A percentile compares a stretch with the other conserved stretches of the same genome.
phyloP scores from a whole-genome alignment of 805 yeast species.

The Candida railenensis region DNA sequence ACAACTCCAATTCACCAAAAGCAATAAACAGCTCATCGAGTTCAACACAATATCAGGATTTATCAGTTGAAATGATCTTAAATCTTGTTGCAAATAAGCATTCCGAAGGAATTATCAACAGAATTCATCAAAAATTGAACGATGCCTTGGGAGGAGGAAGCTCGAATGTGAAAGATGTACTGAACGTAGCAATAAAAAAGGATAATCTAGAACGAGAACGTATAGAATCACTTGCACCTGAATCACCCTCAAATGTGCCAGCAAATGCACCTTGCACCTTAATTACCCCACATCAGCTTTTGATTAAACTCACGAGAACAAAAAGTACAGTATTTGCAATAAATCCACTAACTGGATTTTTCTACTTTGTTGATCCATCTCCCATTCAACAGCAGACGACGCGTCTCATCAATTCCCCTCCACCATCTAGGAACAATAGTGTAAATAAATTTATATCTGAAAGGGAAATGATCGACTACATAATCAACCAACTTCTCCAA shows the following conservation, averaged over 20 bases:
- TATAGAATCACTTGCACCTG: background rate
- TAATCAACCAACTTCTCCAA: conserved; percentile 38
- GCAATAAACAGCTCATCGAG: background rate
- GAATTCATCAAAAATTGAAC: conserved; percentile 16
- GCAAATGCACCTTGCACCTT: conserved; percentile 7
- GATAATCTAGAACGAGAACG: conserved; percentile 7
- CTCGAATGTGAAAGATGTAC: background rate
- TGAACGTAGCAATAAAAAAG: background rate
- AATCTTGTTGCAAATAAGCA: conserved; percentile 39
- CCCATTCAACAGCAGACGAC: conserved; percentile 32
- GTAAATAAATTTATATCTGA: conserved; percentile 25
- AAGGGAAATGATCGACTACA: conserved; percentile 26
- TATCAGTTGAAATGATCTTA: conserved; percentile 35
- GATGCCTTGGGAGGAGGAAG: conserved; percentile 10
- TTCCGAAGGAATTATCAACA: conserved; percentile 30
- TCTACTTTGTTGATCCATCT: conserved; percentile 40
- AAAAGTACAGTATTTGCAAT: conserved; percentile 37
- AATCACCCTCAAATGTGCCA: background rate
- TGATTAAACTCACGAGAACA: conserved; percentile 29
- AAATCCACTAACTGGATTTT: conserved; percentile 39
- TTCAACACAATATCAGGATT: conserved; percentile 15
- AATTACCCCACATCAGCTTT: conserved; percentile 33
- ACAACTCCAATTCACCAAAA: background rate
- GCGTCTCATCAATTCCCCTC: conserved; percentile 28
- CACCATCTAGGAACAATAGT: conserved; percentile 12